A percentile compares a stretch with the other conserved stretches of the same genome.
Conservation (phyloP, 768 basidiomycete genomes). For the Termitomyces eurrhizus region DNA sequence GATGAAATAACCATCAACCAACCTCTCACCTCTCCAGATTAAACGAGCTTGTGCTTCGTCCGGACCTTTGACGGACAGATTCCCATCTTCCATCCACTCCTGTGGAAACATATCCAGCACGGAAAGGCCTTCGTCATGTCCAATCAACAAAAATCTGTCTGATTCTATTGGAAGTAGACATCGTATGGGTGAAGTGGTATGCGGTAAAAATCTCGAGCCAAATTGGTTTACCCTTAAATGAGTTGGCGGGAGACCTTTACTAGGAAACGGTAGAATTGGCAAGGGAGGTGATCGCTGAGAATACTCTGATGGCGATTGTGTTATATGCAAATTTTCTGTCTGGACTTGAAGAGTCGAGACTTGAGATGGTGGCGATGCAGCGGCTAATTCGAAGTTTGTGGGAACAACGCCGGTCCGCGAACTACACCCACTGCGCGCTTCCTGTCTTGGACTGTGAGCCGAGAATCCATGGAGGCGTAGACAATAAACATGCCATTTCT, state of each 20-base stretch:
- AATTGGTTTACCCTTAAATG: constrained; percentile 73
- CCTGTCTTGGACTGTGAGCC: neutral
- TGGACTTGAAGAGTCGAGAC: constrained; percentile 32
- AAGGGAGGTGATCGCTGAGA: constrained; percentile 26
- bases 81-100: constrained; percentile 56
- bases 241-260: constrained; percentile 52
- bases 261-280: constrained; percentile 40
- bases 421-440: neutral
- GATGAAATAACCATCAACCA: constrained; percentile 18
- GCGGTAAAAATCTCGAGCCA: constrained; percentile 83
- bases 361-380: constrained; percentile 9
- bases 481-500: constrained; percentile 19
- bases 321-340: constrained; percentile 36
- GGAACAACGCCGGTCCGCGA: constrained; percentile 7
- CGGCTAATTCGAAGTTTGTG: constrained; percentile 2
- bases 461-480: neutral
- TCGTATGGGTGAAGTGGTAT: constrained; percentile 69
- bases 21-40: constrained; percentile 82
- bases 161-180: constrained; percentile 68
- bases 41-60: constrained; percentile 63
- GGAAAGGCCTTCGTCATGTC: constrained; percentile 76
- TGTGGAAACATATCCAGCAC: constrained; percentile 82
- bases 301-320: constrained; percentile 17
- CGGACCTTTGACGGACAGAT: constrained; percentile 52
- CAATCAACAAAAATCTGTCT: constrained; percentile 68